phyloP scores from a whole-genome alignment of 2,329 filamentous ascomycete genomes.

The Geosmithia flava region DNA sequence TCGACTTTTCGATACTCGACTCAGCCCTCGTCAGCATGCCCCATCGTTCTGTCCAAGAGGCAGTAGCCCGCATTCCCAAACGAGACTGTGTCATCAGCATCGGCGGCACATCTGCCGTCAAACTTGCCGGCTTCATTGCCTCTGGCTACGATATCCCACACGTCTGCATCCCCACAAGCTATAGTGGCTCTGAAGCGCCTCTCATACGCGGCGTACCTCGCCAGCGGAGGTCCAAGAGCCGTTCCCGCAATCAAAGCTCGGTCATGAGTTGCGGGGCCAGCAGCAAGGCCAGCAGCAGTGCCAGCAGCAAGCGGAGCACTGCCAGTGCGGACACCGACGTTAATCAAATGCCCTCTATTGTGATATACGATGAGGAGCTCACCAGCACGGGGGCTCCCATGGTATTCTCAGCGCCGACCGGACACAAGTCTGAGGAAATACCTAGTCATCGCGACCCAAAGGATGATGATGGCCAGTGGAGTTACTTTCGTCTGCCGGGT shows the following conservation, averaged over 20 bases:
- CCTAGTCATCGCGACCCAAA: constrained; percentile 4
- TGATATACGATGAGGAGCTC: constrained; percentile 25
- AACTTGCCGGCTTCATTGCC: constrained; percentile 42
- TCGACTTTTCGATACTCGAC: constrained; percentile 18
- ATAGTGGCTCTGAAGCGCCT: constrained; percentile 50
- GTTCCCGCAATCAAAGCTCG: neutral
- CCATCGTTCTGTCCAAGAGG: constrained; percentile 13
- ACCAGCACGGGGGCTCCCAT: constrained; percentile 12
- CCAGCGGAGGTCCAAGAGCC: neutral
- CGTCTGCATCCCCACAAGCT: constrained; percentile 47
- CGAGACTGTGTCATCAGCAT: constrained; percentile 48
- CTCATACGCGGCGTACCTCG: constrained; percentile 4
- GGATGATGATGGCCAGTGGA: constrained; percentile 18
- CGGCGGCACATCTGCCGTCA: constrained; percentile 50
- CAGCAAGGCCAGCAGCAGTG: constrained; percentile 2
- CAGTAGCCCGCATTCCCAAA: constrained; percentile 14
- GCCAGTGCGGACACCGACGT: constrained; percentile 8
- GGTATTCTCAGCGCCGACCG: constrained; percentile 15
- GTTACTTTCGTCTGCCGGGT: constrained; percentile 21
- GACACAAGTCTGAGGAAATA: constrained; percentile 5
- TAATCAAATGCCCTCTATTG: constrained; percentile 14
- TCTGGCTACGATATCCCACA: constrained; percentile 40
- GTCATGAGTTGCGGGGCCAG: neutral
- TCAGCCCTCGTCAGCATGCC: constrained; percentile 16
- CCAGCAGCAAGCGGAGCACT: constrained; percentile 4